Percentiles rank a stretch among this genome's conserved stretches.
Conservation (phyloP, 352 stramenopile genomes). For the Phytophthora sansomeana region DNA sequence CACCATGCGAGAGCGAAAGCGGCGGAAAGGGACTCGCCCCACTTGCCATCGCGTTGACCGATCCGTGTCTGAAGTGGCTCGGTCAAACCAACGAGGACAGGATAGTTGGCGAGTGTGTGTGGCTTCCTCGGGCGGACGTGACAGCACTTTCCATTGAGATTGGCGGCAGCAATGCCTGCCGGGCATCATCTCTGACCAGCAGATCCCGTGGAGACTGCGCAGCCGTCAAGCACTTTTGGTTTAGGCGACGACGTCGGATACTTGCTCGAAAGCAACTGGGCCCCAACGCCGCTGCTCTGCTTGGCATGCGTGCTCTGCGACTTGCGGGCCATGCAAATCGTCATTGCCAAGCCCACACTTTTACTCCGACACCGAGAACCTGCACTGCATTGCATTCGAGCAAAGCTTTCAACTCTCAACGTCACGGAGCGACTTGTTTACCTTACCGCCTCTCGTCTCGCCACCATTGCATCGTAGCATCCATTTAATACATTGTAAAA, state of each 20-base stretch:
- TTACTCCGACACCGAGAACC: background rate
- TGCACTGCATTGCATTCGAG: no score
- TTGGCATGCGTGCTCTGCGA: conserved; percentile 9
- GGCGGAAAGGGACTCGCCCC: conserved; percentile 38
- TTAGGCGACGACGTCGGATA: background rate
- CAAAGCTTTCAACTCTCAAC: background rate
- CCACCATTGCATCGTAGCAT: background rate
- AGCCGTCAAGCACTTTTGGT: no score
- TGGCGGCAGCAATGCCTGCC: conserved; percentile 10
- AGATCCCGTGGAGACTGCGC: conserved; percentile 19
- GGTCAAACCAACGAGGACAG: background rate
- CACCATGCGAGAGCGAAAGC: conserved; percentile 28
- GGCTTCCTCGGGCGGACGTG: conserved; percentile 10
- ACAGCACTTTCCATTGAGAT: conserved; percentile 31
- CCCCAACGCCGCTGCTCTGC: conserved; percentile 9
- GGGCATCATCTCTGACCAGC: conserved; percentile 22
- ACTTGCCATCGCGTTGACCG: conserved; percentile 19
- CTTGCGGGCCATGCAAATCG: conserved; percentile 7
- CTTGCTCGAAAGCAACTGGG: conserved; percentile 28
- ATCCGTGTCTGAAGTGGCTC: conserved; percentile 20
- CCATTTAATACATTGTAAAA: background rate
- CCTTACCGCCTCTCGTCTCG: background rate
- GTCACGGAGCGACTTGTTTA: conserved; percentile 6
- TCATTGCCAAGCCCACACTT: background rate
- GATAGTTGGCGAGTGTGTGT: background rate